Percentiles rank a stretch among this genome's conserved stretches.
Evolutionary conservation across 176 grass and related monocot genomes (phyloP).

Genomic region (Aegilops tauschii): DNA sequence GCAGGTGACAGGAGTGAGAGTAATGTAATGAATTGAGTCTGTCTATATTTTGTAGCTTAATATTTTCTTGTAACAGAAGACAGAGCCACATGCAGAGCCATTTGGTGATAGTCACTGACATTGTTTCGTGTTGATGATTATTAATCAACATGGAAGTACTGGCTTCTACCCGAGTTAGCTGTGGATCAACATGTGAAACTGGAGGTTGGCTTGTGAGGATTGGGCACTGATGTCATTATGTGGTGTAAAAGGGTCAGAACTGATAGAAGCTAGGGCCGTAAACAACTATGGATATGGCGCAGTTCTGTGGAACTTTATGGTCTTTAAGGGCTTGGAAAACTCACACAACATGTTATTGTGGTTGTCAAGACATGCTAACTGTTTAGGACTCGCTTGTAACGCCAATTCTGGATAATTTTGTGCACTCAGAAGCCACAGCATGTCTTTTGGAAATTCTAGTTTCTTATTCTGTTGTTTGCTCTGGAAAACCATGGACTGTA

Average conservation of each 20-base stretch:
- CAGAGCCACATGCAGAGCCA: background rate
- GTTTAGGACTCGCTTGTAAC: background rate
- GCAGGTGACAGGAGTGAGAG: background rate
- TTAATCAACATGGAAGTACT: slow-evolving; percentile 7
- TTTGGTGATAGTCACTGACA: background rate
- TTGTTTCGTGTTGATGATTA: background rate
- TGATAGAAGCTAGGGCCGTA: background rate
- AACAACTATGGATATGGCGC: background rate
- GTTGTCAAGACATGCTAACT: background rate
- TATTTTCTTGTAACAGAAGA: background rate
- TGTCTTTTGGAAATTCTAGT: background rate
- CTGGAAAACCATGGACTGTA: background rate
- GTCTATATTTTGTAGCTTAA: background rate
- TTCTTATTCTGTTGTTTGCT: background rate
- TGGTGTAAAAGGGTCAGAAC: background rate
- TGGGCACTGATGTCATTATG: background rate
- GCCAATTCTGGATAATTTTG: background rate
- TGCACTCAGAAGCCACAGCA: background rate
- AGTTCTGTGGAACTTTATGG: background rate
- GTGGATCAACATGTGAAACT: slow-evolving; percentile 3
- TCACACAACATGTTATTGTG: background rate
- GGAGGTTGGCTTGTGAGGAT: background rate
- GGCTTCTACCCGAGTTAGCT: background rate
- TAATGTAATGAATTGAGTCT: background rate
- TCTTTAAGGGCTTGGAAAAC: background rate